A percentile compares a stretch with the other conserved stretches of the same genome.
Evolutionary conservation across 1,139 yeast species (phyloP).

Genomic region (Citeromyces siamensis): DNA sequence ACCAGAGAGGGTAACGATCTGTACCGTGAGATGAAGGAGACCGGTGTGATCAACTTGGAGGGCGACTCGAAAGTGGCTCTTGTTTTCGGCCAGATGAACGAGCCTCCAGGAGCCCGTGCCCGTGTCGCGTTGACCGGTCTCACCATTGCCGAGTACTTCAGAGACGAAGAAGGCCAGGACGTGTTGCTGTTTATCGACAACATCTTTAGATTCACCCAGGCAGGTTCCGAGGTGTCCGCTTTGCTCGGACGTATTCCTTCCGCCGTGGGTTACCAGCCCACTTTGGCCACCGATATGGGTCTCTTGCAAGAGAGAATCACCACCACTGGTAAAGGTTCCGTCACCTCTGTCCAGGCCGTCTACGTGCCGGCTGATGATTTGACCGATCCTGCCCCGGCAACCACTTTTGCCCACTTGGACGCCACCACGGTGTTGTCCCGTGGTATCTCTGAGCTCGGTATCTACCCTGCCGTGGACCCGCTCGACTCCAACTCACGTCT

Average conservation of each 20-base stretch:
- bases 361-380: slow-evolving; percentile 99
- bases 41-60: slow-evolving; percentile 98
- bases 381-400: slow-evolving; percentile 99
- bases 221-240: slow-evolving; percentile 99
- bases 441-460: slow-evolving; percentile 99
- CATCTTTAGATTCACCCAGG: slow-evolving; percentile 99
- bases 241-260: slow-evolving; percentile 99
- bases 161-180: slow-evolving; percentile 99
- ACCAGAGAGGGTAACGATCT: slow-evolving; percentile 99
- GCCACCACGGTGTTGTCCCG: slow-evolving; percentile 99
- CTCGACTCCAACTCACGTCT: slow-evolving; percentile 99
- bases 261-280: slow-evolving; percentile 99
- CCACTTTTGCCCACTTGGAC: slow-evolving; percentile 99
- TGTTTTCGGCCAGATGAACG: slow-evolving; percentile 99
- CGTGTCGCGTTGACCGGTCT: slow-evolving; percentile 99
- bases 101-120: slow-evolving; percentile 99
- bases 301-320: slow-evolving; percentile 99
- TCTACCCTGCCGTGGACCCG: slow-evolving; percentile 99
- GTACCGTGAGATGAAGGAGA: slow-evolving; percentile 99
- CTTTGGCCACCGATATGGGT: slow-evolving; percentile 99
- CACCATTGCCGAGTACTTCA: slow-evolving; percentile 99
- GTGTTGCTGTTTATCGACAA: slow-evolving; percentile 98
- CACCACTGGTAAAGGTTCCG: slow-evolving; percentile 99
- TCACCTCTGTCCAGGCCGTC: slow-evolving; percentile 99
- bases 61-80: slow-evolving; percentile 99